Conservation (phyloP, 371 early-diverging fungal species). For the Rhizopus arrhizus region DNA sequence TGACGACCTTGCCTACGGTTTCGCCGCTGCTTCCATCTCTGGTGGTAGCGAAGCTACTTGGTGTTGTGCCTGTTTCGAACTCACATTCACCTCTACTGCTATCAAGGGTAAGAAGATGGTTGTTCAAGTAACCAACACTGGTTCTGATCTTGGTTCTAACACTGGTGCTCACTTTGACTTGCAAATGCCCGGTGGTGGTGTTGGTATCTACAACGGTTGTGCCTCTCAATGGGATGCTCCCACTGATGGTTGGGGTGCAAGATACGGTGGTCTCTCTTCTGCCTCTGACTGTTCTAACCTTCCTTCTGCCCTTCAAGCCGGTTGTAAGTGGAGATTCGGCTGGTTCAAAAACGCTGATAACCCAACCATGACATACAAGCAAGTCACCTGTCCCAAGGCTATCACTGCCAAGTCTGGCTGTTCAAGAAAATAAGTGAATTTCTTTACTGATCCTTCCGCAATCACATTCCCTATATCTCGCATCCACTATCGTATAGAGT, state of each 20-base stretch:
- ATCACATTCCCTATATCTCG: too few species aligned
- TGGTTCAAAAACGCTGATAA: constrained; percentile 51
- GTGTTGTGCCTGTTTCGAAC: constrained; percentile 53
- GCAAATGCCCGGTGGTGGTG: constrained; percentile 55
- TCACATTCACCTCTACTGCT: constrained; percentile 43
- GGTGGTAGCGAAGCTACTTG: constrained; percentile 33
- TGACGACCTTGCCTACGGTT: constrained; percentile 47
- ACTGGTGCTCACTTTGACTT: constrained; percentile 42
- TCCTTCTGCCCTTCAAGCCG: constrained; percentile 43
- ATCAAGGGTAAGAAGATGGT: constrained; percentile 47
- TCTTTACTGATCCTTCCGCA: neutral
- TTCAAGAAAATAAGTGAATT: constrained; percentile 23
- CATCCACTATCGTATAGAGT: too few species aligned
- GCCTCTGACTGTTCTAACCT: constrained; percentile 32
- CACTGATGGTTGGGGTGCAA: constrained; percentile 41
- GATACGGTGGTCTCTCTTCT: constrained; percentile 44
- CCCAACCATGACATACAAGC: constrained; percentile 42
- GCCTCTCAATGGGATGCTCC: constrained; percentile 40
- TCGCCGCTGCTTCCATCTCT: constrained; percentile 46
- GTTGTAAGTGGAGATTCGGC: constrained; percentile 47
- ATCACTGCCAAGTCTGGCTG: constrained; percentile 40
- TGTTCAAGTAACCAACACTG: constrained; percentile 55
- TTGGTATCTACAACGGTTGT: constrained; percentile 53
- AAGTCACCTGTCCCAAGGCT: constrained; percentile 46
- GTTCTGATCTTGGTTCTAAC: constrained; percentile 42